Conservation (phyloP, 2,329 filamentous ascomycete genomes). For the Neonectria hederae region DNA sequence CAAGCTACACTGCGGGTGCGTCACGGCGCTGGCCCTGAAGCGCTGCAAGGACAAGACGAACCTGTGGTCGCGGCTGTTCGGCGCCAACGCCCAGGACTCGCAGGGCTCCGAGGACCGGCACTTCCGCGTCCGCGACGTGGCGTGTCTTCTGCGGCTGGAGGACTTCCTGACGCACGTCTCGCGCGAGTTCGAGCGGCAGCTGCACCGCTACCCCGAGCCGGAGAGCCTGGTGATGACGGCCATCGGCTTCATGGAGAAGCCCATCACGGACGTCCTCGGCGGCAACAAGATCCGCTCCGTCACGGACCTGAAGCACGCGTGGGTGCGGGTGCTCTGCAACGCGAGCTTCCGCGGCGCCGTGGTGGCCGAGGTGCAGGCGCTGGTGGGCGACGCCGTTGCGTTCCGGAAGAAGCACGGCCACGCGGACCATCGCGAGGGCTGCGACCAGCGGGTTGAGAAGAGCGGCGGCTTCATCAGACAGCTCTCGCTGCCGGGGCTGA, state of each 20-base stretch:
- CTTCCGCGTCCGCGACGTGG: slow-evolving; percentile 26
- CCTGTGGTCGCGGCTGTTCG: slow-evolving; percentile 29
- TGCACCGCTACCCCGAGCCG: neutral
- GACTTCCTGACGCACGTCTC: slow-evolving; percentile 26
- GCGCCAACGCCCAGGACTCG: neutral
- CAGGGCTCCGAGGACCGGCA: neutral
- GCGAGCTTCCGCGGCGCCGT: slow-evolving; percentile 5
- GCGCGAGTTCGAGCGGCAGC: slow-evolving; percentile 10
- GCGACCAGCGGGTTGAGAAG: slow-evolving; percentile 1
- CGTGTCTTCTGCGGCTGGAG: slow-evolving; percentile 25
- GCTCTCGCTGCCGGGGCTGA: neutral
- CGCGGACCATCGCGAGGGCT: slow-evolving; percentile 16
- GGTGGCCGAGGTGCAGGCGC: slow-evolving; percentile 5
- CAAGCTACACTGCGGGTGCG: slow-evolving; percentile 27
- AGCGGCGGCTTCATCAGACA: neutral
- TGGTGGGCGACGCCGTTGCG: slow-evolving; percentile 9
- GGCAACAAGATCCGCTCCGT: neutral
- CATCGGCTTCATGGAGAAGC: slow-evolving; percentile 21
- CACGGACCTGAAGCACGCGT: slow-evolving; percentile 13
- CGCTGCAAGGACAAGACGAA: slow-evolving; percentile 20
- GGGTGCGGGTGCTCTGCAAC: slow-evolving; percentile 14
- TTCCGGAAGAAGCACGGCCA: slow-evolving; percentile 14
- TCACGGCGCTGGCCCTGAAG: slow-evolving; percentile 13
- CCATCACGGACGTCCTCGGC: neutral
- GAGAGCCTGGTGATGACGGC: neutral